A percentile compares a stretch with the other conserved stretches of the same genome.
Conservation (phyloP, 257 asterid genomes). For the Plectranthus barbatus region DNA sequence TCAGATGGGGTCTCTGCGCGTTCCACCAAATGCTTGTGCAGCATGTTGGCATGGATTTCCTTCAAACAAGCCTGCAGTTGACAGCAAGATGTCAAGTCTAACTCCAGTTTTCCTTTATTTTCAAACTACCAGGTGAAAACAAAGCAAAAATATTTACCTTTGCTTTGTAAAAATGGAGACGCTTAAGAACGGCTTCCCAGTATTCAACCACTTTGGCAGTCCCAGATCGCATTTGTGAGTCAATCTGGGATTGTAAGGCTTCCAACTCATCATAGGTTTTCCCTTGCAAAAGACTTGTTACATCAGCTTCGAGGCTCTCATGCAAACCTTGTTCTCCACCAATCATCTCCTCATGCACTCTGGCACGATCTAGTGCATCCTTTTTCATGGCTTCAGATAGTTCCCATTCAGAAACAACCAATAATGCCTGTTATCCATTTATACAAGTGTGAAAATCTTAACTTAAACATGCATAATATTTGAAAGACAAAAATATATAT, state of each 20-base stretch:
- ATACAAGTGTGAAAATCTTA: neutral
- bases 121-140: slow-evolving; percentile 7
- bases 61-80: slow-evolving; percentile 67
- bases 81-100: slow-evolving; percentile 13
- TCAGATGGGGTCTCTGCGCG: slow-evolving; percentile 49
- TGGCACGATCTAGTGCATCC: slow-evolving; percentile 85
- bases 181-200: slow-evolving; percentile 90
- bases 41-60: slow-evolving; percentile 81
- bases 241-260: slow-evolving; percentile 58
- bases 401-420: slow-evolving; percentile 91
- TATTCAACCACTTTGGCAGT: slow-evolving; percentile 87
- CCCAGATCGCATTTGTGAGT: slow-evolving; percentile 86
- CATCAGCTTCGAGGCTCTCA: slow-evolving; percentile 72
- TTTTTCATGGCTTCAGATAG: slow-evolving; percentile 75
- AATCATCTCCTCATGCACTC: slow-evolving; percentile 84
- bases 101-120: neutral
- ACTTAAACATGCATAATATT: neutral
- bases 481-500: neutral
- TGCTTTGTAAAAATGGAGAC: slow-evolving; percentile 86
- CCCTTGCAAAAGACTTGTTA: slow-evolving; percentile 55
- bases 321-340: slow-evolving; percentile 90
- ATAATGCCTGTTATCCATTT: slow-evolving; percentile 47
- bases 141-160: slow-evolving; percentile 41
- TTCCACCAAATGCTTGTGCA: slow-evolving; percentile 65
- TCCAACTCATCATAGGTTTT: slow-evolving; percentile 56